Conservation (phyloP, 2,329 filamentous ascomycete genomes). For the Hyphodiscus sp. region DNA sequence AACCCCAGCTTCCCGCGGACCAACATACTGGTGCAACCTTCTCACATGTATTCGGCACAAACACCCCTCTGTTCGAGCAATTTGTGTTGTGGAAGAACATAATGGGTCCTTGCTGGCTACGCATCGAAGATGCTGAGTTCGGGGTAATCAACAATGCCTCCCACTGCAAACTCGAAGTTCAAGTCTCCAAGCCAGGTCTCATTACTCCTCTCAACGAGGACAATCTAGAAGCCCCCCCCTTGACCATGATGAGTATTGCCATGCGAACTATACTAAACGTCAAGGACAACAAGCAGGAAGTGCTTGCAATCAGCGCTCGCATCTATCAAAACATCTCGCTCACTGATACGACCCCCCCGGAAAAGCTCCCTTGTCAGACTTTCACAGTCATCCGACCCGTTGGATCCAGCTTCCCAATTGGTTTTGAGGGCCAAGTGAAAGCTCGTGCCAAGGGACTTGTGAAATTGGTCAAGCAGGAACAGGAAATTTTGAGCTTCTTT, state of each 20-base stretch:
- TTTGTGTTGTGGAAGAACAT: constrained; percentile 99
- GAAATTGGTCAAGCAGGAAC: constrained; percentile 76
- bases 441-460: constrained; percentile 69
- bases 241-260: constrained; percentile 94
- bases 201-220: constrained; percentile 73
- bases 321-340: constrained; percentile 88
- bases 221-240: constrained; percentile 72
- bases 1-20: constrained; percentile 64
- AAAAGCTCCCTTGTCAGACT: constrained; percentile 81
- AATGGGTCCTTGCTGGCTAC: constrained; percentile 98
- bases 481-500: constrained; percentile 80
- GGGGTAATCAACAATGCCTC: constrained; percentile 82
- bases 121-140: constrained; percentile 81
- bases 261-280: constrained; percentile 83
- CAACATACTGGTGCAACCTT: constrained; percentile 73
- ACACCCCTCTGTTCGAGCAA: constrained; percentile 92
- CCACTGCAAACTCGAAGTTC: constrained; percentile 92
- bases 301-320: constrained; percentile 82
- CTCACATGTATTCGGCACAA: constrained; percentile 88
- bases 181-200: constrained; percentile 69
- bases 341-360: constrained; percentile 79
- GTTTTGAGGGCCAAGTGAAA: constrained; percentile 72
- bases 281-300: constrained; percentile 94
- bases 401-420: constrained; percentile 69
- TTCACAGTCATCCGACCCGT: constrained; percentile 88